phyloP scores from a whole-genome alignment of 2,329 filamentous ascomycete species.

The Fusarium circinatum region DNA sequence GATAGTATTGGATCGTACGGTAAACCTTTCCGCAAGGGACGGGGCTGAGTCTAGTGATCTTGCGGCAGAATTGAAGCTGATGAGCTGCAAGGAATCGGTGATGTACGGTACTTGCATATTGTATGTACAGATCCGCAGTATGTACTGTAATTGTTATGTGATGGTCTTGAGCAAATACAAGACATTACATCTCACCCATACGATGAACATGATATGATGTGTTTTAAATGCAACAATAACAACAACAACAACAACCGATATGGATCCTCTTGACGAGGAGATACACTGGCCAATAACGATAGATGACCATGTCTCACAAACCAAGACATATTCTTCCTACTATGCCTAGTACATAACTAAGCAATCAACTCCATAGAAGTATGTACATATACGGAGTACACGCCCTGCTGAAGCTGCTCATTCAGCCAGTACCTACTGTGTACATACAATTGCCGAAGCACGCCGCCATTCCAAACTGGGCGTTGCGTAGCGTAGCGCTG shows the following conservation, averaged over 20 bases:
- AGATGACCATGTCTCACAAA: constrained; percentile 6
- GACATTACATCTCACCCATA: not conserved
- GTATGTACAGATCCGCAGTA: not conserved
- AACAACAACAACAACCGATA: not conserved
- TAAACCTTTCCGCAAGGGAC: not conserved
- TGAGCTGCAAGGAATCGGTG: not conserved
- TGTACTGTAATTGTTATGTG: not conserved
- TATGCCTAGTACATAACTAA: not conserved
- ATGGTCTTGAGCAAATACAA: not conserved
- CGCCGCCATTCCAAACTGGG: constrained; percentile 25
- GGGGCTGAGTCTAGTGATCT: not conserved
- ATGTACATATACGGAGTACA: not conserved
- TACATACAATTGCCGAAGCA: constrained; percentile 19
- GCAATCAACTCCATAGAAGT: not conserved
- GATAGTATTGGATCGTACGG: not conserved
- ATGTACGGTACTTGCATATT: not conserved
- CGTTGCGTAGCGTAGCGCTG: not conserved
- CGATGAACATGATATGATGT: not conserved
- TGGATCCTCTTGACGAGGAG: not conserved
- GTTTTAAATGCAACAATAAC: not conserved
- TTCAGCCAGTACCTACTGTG: not conserved
- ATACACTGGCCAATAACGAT: constrained; percentile 4
- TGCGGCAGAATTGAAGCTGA: not conserved
- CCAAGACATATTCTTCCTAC: not conserved
- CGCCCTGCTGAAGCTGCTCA: not conserved